Evolutionary conservation across 148 eudicot species (phyloP).

Genomic region (Cornus controversa): DNA sequence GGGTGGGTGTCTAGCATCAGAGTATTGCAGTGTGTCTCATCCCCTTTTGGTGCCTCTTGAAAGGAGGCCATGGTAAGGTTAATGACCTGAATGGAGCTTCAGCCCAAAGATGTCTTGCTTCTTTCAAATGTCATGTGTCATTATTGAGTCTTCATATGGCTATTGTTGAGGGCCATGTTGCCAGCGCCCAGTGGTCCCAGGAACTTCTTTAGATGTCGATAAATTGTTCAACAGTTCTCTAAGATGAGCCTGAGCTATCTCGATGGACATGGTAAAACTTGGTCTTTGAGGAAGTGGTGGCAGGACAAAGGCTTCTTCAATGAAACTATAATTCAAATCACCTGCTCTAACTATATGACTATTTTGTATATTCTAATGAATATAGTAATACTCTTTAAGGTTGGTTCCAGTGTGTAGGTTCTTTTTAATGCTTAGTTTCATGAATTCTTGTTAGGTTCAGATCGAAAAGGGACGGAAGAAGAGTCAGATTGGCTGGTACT

Average conservation of each 20-base stretch:
- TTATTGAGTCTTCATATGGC: neutral
- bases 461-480: constrained; percentile 33
- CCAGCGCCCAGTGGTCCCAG: too few relatives aligned
- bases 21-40: neutral
- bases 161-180: too few relatives aligned
- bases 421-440: neutral
- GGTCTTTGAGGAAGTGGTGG: too few relatives aligned
- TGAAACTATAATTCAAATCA: constrained; percentile 3
- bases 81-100: neutral
- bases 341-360: neutral
- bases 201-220: too few relatives aligned
- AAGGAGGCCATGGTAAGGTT: neutral
- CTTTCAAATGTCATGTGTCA: neutral
- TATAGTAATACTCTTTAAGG: neutral
- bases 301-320: neutral
- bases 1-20: neutral
- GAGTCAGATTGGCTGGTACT: constrained; percentile 56
- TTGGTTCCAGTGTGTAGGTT: neutral
- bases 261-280: too few relatives aligned
- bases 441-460: constrained; percentile 38
- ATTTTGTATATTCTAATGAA: neutral
- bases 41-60: neutral
- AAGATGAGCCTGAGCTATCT: too few relatives aligned
- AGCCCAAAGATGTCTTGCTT: neutral
- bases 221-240: too few relatives aligned